Evolutionary conservation across 2,329 filamentous ascomycete genomes (phyloP).

Genomic region (Pseudogymnoascus sp.): DNA sequence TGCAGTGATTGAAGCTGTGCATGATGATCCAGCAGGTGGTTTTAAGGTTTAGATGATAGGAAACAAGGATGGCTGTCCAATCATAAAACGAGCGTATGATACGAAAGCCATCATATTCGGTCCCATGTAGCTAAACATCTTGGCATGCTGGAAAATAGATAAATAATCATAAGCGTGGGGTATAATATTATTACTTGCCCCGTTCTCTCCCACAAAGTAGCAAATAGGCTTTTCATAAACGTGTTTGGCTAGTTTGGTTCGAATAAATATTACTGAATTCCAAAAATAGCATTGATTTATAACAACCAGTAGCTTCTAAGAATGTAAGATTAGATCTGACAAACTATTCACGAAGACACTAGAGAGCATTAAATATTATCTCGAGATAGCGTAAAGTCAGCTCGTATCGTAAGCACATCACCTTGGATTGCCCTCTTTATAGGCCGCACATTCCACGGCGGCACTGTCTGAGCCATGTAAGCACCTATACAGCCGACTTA

Average conservation of each 20-base stretch:
- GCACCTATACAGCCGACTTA: not conserved
- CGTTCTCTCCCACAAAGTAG: not conserved
- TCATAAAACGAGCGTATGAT: not conserved
- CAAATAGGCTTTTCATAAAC: not conserved
- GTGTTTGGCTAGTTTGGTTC: no score
- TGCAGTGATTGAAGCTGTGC: slow-evolving; percentile 37
- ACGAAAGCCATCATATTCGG: not conserved
- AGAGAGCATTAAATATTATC: not conserved
- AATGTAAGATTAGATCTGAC: not conserved
- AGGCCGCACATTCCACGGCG: not conserved
- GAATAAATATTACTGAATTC: not conserved
- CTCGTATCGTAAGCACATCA: not conserved
- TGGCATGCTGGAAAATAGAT: not conserved
- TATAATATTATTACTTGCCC: not conserved
- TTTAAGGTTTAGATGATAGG: not conserved
- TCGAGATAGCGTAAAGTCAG: not conserved
- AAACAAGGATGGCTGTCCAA: not conserved
- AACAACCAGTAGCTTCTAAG: not conserved
- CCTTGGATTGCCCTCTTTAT: not conserved
- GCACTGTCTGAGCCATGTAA: not conserved
- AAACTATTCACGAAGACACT: not conserved
- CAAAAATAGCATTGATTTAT: not conserved
- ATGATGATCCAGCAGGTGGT: not conserved
- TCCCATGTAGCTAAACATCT: not conserved
- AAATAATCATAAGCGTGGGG: not conserved